phyloP scores from a whole-genome alignment of 2,329 filamentous ascomycete species.

The Penicillium sp. region DNA sequence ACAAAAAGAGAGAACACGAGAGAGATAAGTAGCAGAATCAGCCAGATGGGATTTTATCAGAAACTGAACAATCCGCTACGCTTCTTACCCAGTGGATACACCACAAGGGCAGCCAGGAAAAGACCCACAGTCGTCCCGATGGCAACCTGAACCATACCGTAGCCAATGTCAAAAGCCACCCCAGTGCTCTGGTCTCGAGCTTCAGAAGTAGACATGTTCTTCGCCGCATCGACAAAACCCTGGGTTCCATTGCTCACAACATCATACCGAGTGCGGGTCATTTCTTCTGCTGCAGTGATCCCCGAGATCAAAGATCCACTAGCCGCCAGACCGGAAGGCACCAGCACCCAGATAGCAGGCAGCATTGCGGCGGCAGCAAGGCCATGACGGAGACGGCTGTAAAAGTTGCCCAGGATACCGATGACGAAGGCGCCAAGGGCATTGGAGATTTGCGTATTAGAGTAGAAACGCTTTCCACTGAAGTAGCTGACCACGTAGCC shows the following conservation, averaged over 20 bases:
- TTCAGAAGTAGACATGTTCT: constrained; percentile 24
- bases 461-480: constrained; percentile 63
- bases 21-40: background rate
- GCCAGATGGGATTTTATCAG: background rate
- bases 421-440: constrained; percentile 75
- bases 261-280: constrained; percentile 33
- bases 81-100: constrained; percentile 49
- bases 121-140: constrained; percentile 50
- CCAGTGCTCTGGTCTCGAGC: constrained; percentile 43
- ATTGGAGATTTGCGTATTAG: constrained; percentile 73
- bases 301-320: constrained; percentile 58
- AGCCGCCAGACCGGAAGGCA: constrained; percentile 60
- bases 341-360: constrained; percentile 77
- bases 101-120: constrained; percentile 47
- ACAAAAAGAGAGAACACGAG: background rate
- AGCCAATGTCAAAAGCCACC: constrained; percentile 45
- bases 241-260: constrained; percentile 29
- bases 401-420: constrained; percentile 75
- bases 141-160: constrained; percentile 49
- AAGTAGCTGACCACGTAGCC: constrained; percentile 78
- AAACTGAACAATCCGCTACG: constrained; percentile 50
- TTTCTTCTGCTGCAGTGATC: constrained; percentile 58
- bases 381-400: constrained; percentile 70
- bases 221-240: constrained; percentile 31
- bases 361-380: constrained; percentile 82